Conservation (phyloP, 2,329 filamentous ascomycete species). For the Pestalotiopsis fici region DNA sequence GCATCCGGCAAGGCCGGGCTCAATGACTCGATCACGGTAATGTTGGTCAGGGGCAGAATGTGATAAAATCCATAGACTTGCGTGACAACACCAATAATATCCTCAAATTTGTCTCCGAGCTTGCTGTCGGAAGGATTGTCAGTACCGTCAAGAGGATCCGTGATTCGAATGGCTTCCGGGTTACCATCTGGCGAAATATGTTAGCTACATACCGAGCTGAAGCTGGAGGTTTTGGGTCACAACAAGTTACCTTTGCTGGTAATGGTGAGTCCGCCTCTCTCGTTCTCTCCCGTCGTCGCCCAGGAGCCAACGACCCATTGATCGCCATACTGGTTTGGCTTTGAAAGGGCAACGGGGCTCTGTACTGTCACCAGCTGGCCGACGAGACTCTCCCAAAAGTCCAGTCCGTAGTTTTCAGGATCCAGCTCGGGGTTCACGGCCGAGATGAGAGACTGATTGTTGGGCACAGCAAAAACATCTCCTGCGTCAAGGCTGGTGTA, state of each 20-base stretch:
- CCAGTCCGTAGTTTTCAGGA: conserved; percentile 64
- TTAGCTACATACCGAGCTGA: neutral
- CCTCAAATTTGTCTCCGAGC: conserved; percentile 64
- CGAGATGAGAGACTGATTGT: conserved; percentile 60
- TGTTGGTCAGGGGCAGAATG: conserved; percentile 63
- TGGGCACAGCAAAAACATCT: conserved; percentile 66
- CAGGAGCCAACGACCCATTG: conserved; percentile 70
- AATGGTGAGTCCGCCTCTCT: conserved; percentile 65
- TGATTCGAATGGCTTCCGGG: conserved; percentile 68
- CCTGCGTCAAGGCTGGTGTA: conserved; percentile 65
- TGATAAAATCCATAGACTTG: conserved; percentile 70
- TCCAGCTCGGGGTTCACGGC: conserved; percentile 60
- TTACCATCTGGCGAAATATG: conserved; percentile 54
- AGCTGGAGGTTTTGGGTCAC: neutral
- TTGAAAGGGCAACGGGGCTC: conserved; percentile 55
- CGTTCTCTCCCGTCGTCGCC: conserved; percentile 62
- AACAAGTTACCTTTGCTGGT: conserved; percentile 47
- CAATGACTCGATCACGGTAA: conserved; percentile 46
- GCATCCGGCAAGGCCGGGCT: conserved; percentile 48
- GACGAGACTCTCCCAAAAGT: conserved; percentile 72
- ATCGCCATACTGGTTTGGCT: conserved; percentile 66
- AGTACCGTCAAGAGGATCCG: conserved; percentile 64
- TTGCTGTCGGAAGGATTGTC: conserved; percentile 59
- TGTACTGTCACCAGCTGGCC: conserved; percentile 69
- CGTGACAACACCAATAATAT: conserved; percentile 69